Base-by-base conservation (phyloP, 1,284 basidiomycete genomes). In the Retiboletus flavoniger region DNA sequence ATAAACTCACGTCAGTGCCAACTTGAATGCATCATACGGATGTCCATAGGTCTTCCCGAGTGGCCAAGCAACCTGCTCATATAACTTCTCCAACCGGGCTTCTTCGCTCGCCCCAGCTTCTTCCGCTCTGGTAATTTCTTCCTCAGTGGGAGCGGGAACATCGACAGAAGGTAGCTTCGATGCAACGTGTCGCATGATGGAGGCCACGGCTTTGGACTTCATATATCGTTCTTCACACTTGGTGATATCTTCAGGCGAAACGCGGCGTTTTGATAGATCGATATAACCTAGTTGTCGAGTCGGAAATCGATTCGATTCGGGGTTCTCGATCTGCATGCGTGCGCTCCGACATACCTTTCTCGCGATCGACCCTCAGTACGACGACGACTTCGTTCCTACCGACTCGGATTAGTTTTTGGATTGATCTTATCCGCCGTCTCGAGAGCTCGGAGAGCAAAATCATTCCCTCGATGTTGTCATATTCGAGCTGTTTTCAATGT, bases 381-480 rank as follows among this genome's bases (percentile, higher is more conserved):
- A 99, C 96, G 57, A 99, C 96, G 57, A 99, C 96, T 72, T 99
- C 96, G 72, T 99, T 99, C 66, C 97, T 83, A 19, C 96, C 96
- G 3, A 99, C 95, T 55, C 96, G 82, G 73, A 99, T 99, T 54
- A 99, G 84, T 74, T 99, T 99, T 73, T 99, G 96, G 47, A 99
- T 98, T 17, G 93, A 96, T 66, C 96, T 79, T 68, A 99, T 99
- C 74, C 97, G 96, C 71, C 97, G 83, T 67, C 97, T 80, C 17
- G 95, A 98, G 8, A 99, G 86, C 74, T 99, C 97, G 9, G 96
- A 98, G 21, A 99, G 86, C 29, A 99, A 76, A 64, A 99, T 99
- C 96, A 99, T 99, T 64, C 97, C 96, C 73, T 99, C 97, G 55
- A 96, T 97, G 71, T 95, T 95, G 74, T 99, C 96, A 71, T 99